Evolutionary conservation across 768 basidiomycete genomes (phyloP), one percentile per base, ranked within the genome.

Genomic region (Udeniomyces megalosporus): DNA sequence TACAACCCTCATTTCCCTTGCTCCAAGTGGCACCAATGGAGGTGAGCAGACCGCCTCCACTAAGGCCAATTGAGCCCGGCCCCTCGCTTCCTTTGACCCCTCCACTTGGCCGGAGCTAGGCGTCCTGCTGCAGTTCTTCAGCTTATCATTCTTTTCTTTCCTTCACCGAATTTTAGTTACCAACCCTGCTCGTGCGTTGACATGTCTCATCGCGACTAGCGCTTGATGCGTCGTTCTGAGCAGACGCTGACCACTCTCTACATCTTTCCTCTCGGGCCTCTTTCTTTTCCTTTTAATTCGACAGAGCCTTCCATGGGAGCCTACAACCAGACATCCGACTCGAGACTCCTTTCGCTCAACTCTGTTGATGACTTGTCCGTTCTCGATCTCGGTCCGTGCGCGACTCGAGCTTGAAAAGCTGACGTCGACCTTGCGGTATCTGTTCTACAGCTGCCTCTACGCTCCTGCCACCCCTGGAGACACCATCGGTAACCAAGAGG

Each of bases 401-500:
- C 31, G 44, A n/a, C 11, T 50, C 22, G 38, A 42, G 38, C 38
- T n/a, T n/a, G n/a, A n/a, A n/a, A n/a, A n/a, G n/a, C n/a, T n/a
- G n/a, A n/a, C n/a, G n/a, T n/a, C n/a, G n/a, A n/a, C n/a, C n/a
- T n/a, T n/a, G n/a, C n/a, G n/a, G n/a, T n/a, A n/a, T n/a, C n/a
- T n/a, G n/a, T 42, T 42, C 34, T 15, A 1, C 26, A 61, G 50
- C 55, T 60, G 57, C 48, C 58, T 65, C 42, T 65, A 62, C n/a
- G 65, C 57, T 49, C 64, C 67, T 34, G 62, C 66, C 22, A 77
- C 79, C 38, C 14, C 78, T 4, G 72, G 80, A 1, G 79, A 80
- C 34, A 75, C 74, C 51, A 81, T 84, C 64, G 82, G 80, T n/a
- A 76, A 82, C 68, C 80, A 78, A 4, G 82, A 87, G 76, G 77